Evolutionary conservation across 2,329 filamentous ascomycete species (phyloP).

Genomic region (Tetracladium maxilliforme): DNA sequence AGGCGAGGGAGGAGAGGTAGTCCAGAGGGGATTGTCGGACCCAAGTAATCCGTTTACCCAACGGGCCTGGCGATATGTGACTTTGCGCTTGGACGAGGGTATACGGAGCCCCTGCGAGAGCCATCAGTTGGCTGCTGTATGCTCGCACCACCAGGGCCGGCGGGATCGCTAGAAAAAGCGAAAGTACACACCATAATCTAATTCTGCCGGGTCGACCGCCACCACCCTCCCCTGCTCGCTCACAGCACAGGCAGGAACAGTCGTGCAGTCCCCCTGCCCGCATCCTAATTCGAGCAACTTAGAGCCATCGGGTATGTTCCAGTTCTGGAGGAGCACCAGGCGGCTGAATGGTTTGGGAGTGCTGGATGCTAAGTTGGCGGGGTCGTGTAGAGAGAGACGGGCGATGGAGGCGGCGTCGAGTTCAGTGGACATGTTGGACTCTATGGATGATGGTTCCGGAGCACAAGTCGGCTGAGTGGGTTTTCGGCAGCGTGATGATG

Average conservation of each 20-base stretch:
- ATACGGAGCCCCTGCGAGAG: slow-evolving; percentile 22
- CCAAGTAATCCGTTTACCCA: slow-evolving; percentile 28
- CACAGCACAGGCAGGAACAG: slow-evolving; percentile 32
- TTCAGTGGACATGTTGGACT: no score
- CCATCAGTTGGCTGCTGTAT: slow-evolving; percentile 1
- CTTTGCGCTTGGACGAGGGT: slow-evolving; percentile 32
- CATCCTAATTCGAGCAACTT: slow-evolving; percentile 41
- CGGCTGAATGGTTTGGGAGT: slow-evolving; percentile 19
- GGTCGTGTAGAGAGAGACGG: no score
- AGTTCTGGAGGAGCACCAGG: slow-evolving; percentile 17
- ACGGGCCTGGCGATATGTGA: slow-evolving; percentile 20
- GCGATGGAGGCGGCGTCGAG: no score
- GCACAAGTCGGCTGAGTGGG: no score
- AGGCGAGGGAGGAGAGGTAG: slow-evolving; percentile 15
- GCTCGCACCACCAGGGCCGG: slow-evolving; percentile 1
- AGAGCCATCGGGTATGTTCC: slow-evolving; percentile 20
- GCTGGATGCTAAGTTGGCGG: no score
- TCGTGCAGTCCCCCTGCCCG: slow-evolving; percentile 42
- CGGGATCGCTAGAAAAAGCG: slow-evolving; percentile 1
- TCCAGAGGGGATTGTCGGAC: slow-evolving; percentile 19
- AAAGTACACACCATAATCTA: slow-evolving; percentile 25
- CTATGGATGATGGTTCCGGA: no score
- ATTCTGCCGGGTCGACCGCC: slow-evolving; percentile 34
- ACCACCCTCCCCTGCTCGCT: slow-evolving; percentile 27
- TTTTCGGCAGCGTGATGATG: no score